These are phyloP conservation scores for Calendula officinalis DNA, from an alignment of 129 eudicot species.

Conservation along the genomic window DNA sequence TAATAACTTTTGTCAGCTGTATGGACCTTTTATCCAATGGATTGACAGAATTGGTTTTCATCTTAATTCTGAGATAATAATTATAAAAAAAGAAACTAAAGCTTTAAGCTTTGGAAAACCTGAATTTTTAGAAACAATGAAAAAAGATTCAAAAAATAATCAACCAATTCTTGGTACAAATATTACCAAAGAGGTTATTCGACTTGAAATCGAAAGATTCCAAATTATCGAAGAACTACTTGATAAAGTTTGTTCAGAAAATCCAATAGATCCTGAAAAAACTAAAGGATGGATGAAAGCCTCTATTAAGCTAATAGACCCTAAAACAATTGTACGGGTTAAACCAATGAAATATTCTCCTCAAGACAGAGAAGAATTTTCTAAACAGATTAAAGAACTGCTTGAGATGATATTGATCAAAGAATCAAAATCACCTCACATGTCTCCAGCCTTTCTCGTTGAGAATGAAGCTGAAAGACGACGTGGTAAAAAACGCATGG, in stretches of 20 bases:
- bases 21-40: neutral
- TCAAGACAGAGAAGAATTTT: neutral
- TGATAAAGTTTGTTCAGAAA: neutral
- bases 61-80: neutral
- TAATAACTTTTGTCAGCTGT: neutral
- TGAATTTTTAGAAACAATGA: too few relatives aligned
- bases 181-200: neutral
- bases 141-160: too few relatives aligned
- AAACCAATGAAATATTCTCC: constrained; percentile 3
- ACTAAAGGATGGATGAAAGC: constrained; percentile 7
- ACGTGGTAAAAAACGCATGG: constrained; percentile 6
- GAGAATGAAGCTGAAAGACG: constrained; percentile 3
- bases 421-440: neutral
- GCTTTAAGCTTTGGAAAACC: neutral
- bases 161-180: neutral
- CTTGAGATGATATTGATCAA: neutral
- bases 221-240: neutral
- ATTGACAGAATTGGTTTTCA: neutral
- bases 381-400: neutral
- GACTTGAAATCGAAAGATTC: neutral
- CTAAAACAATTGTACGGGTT: neutral
- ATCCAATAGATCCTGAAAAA: neutral
- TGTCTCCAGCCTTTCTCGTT: constrained; percentile 3
- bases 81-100: neutral
- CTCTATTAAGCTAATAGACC: neutral